Percentiles rank a stretch among this genome's conserved stretches.
Conservation (phyloP, 2,329 filamentous ascomycete species). For the Pseudogymnoascus sp. region DNA sequence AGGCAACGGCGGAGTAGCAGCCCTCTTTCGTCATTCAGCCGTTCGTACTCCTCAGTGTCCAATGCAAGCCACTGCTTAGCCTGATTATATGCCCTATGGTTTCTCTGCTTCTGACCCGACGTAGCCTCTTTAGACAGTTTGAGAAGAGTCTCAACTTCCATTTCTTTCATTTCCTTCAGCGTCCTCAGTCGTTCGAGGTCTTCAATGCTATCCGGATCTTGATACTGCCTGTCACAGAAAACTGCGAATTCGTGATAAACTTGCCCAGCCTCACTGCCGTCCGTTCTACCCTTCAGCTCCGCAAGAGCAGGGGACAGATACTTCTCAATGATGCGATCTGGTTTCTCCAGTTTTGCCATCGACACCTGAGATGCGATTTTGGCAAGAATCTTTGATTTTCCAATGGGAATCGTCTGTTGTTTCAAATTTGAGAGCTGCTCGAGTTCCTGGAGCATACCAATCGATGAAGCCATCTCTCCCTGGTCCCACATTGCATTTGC, state of each 20-base stretch:
- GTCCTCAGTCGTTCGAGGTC: slow-evolving; percentile 75
- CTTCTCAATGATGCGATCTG: slow-evolving; percentile 77
- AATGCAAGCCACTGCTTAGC: slow-evolving; percentile 86
- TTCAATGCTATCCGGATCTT: slow-evolving; percentile 75
- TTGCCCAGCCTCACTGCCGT: slow-evolving; percentile 67
- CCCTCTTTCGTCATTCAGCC: slow-evolving; percentile 66
- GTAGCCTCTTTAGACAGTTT: slow-evolving; percentile 38
- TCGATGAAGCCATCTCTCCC: slow-evolving; percentile 80
- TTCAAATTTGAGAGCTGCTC: slow-evolving; percentile 52
- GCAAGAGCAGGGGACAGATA: slow-evolving; percentile 80
- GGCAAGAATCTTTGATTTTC: slow-evolving; percentile 70
- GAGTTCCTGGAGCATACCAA: slow-evolving; percentile 75
- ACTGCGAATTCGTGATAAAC: slow-evolving; percentile 92
- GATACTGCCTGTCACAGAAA: slow-evolving; percentile 90
- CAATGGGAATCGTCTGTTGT: slow-evolving; percentile 63
- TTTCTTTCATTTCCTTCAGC: slow-evolving; percentile 69
- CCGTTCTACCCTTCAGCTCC: slow-evolving; percentile 60
- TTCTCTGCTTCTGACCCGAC: slow-evolving; percentile 41
- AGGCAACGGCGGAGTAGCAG: slow-evolving; percentile 82
- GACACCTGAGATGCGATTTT: slow-evolving; percentile 85
- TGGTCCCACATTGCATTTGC: slow-evolving; percentile 92
- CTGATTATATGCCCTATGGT: slow-evolving; percentile 55
- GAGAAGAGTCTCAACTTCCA: slow-evolving; percentile 69
- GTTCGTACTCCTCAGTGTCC: slow-evolving; percentile 76
- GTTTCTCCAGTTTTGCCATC: slow-evolving; percentile 81